Evolutionary conservation across 768 basidiomycete genomes (phyloP), one percentile per base, ranked within the genome.

Genomic region (Suillus weaverae): DNA sequence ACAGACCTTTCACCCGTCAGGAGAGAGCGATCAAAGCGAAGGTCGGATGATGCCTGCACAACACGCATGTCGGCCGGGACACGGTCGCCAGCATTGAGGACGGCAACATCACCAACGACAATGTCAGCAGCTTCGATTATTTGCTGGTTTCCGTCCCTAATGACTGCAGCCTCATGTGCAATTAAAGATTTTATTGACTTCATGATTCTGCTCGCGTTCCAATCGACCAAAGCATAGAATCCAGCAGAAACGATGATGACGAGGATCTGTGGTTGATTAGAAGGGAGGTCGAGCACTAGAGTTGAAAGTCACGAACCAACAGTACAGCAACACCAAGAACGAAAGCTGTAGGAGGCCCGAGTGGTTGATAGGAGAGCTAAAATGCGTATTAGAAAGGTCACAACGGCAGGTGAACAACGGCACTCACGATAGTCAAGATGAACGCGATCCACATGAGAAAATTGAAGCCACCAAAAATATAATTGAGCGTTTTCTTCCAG

Each of bases 21-120:
- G 44, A 89, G 81, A 38, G 86, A 83, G 36, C 87, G 79, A 68
- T 90, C 89, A 55, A 89, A 85, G 62, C 81, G 81, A 44, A 89
- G 73, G 70, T 90, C 89, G 3, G 81, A 75, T 26, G 83, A 84
- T 30, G 81, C 81, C 5, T 86, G 79, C 41, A 90, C 81, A n/a
- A 92, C 77, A 57, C 86, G 83, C 18, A 91, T 64, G 69, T 92
- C 90, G 5, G 90, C 89, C 0, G 90, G 90, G 2, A 91, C 83
- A 18, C 89, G 86, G 70, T 87, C 85, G 32, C 90, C 90, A 63
- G 90, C 83, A 32, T 77, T 76, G 70, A 91, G 83, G 1, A 80
- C 78, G 61, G 90, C 83, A 35, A 92, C 72, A 70, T 92, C 90
- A 16, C 90, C 90, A 0, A 85, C 84, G 8, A 91, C 86, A 44